Conservation (phyloP, 805 yeast genomes). For the Pichia sporocuriosa region DNA sequence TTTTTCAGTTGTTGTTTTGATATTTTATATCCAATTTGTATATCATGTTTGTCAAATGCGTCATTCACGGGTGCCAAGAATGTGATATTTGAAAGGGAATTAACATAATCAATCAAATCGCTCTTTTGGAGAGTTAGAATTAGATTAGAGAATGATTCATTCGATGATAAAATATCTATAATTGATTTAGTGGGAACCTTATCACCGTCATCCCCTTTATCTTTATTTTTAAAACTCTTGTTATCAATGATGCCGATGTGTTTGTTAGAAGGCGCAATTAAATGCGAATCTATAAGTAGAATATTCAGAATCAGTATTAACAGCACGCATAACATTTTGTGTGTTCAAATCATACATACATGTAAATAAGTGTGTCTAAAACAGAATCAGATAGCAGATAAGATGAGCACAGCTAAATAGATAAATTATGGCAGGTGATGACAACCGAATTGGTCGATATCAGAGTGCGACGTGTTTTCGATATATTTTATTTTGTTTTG, state of each 20-base stretch:
- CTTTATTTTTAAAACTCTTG: neutral
- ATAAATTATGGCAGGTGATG: no score
- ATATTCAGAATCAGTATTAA: neutral
- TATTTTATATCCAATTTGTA: slow-evolving; percentile 5
- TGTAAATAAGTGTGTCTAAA: no score
- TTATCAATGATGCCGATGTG: neutral
- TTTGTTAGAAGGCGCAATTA: neutral
- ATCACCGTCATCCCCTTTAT: slow-evolving; percentile 10
- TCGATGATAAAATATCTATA: slow-evolving; percentile 61
- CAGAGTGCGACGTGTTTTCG: no score
- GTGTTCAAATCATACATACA: no score
- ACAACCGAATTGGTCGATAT: no score
- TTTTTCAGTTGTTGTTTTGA: slow-evolving; percentile 19
- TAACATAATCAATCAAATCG: slow-evolving; percentile 57
- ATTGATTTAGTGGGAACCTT: slow-evolving; percentile 36
- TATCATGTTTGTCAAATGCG: slow-evolving; percentile 41
- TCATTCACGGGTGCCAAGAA: slow-evolving; percentile 76
- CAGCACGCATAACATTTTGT: no score
- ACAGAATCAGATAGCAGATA: no score
- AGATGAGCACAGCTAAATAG: no score
- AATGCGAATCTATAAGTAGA: neutral
- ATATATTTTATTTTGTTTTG: no score
- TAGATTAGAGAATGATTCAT: slow-evolving; percentile 61
- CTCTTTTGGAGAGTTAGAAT: slow-evolving; percentile 53
- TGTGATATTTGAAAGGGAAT: slow-evolving; percentile 55